Percentiles rank a stretch among this genome's conserved stretches.
These are phyloP conservation scores for Sanguinoderma infundibulare DNA, from an alignment of 1,284 basidiomycete genomes.

Conservation along the genomic window DNA sequence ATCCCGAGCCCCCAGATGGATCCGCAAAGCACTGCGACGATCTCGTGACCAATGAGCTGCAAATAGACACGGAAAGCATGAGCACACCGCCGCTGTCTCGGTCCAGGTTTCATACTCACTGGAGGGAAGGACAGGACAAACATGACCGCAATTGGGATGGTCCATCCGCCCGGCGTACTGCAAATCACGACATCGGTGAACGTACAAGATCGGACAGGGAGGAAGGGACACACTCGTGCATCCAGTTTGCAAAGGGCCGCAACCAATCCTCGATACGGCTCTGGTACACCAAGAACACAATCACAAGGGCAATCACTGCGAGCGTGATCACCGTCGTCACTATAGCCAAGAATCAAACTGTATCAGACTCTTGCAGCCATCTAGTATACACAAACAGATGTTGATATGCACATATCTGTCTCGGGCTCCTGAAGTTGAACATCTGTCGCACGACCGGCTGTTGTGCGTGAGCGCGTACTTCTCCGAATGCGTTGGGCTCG, in stretches of 20 bases:
- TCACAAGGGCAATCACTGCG: slow-evolving; percentile 27
- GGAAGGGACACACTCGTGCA: slow-evolving; percentile 41
- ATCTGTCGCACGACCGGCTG: not conserved
- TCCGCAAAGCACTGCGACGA: slow-evolving; percentile 73
- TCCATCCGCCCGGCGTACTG: slow-evolving; percentile 61
- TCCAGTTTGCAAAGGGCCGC: slow-evolving; percentile 54
- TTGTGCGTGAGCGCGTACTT: slow-evolving; percentile 1
- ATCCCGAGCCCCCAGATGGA: slow-evolving; percentile 73
- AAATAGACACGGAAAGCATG: not conserved
- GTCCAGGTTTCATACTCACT: slow-evolving; percentile 43
- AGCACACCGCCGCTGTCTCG: not conserved
- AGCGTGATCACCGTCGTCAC: not conserved
- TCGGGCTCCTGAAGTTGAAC: not conserved
- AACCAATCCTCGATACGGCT: slow-evolving; percentile 61
- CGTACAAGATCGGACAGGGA: too few relatives aligned
- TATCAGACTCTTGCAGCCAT: not conserved
- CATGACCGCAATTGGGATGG: slow-evolving; percentile 84
- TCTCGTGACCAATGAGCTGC: slow-evolving; percentile 77
- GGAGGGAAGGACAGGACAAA: slow-evolving; percentile 82
- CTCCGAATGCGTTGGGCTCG: slow-evolving; percentile 44
- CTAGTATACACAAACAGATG: not conserved
- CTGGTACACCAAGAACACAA: slow-evolving; percentile 57
- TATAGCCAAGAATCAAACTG: not conserved
- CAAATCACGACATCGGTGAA: too few relatives aligned
- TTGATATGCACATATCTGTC: not conserved